phyloP scores from a whole-genome alignment of 2,329 filamentous ascomycete genomes.

The Nigrospora oryzae region DNA sequence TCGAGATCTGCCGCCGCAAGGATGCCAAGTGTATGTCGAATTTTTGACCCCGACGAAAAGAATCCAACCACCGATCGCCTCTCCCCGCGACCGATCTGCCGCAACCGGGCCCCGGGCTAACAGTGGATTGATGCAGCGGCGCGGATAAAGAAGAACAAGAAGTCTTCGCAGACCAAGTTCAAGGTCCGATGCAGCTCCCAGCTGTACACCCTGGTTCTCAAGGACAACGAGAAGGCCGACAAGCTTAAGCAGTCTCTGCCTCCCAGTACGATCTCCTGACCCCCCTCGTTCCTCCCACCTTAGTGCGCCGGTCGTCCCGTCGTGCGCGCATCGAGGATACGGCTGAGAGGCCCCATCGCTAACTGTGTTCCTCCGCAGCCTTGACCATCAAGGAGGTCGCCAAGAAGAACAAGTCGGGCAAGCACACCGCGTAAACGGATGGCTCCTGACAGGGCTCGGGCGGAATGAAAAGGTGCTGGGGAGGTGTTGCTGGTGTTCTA shows the following conservation, averaged over 20 bases:
- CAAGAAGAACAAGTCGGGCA: conserved; percentile 44
- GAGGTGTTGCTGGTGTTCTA: neutral
- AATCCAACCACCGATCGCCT: too few relatives aligned
- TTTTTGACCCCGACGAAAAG: conserved; percentile 4
- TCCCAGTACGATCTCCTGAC: conserved; percentile 63
- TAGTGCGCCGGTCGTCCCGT: too few relatives aligned
- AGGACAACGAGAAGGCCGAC: conserved; percentile 98
- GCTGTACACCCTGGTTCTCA: conserved; percentile 97
- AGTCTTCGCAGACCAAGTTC: conserved; percentile 95
- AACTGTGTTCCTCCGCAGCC: conserved; percentile 22
- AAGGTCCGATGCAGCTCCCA: conserved; percentile 98
- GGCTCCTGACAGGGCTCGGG: neutral
- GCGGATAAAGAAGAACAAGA: conserved; percentile 93
- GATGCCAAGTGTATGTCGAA: conserved; percentile 90
- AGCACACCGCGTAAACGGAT: conserved; percentile 27
- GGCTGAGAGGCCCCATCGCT: neutral
- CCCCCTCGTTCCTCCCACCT: neutral
- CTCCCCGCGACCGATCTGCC: too few relatives aligned
- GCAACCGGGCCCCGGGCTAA: neutral
- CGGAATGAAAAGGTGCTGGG: conserved; percentile 2
- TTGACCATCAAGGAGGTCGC: conserved; percentile 45
- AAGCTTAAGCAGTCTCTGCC: conserved; percentile 99
- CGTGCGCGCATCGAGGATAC: too few relatives aligned
- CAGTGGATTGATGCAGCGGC: conserved; percentile 48
- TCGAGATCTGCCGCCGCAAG: conserved; percentile 99